A percentile compares a stretch with the other conserved stretches of the same genome.
Conservation (phyloP, 1,284 basidiomycete genomes). For the Tranzscheliella williamsii region DNA sequence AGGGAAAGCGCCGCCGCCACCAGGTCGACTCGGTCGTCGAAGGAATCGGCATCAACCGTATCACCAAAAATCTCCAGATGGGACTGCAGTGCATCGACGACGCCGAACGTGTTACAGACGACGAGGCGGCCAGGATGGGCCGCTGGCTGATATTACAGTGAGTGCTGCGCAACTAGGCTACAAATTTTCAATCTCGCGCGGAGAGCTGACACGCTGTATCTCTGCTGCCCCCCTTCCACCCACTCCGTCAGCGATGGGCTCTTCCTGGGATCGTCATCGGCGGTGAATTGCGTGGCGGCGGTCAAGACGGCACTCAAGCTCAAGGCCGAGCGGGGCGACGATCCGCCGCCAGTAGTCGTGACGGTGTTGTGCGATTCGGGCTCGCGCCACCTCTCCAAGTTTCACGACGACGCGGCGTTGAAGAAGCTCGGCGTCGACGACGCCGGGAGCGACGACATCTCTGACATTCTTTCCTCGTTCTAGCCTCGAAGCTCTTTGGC, state of each 20-base stretch:
- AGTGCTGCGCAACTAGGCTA: no score
- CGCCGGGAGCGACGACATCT: constrained; percentile 47
- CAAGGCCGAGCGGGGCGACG: constrained; percentile 30
- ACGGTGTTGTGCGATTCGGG: constrained; percentile 59
- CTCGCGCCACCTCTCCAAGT: constrained; percentile 56
- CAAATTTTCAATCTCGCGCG: no score
- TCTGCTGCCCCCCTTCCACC: constrained; percentile 47
- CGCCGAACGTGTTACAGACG: constrained; percentile 53
- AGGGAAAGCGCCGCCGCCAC: constrained; percentile 90
- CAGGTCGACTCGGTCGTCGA: constrained; percentile 66
- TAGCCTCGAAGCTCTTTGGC: no score
- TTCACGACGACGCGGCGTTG: constrained; percentile 51
- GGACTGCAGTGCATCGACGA: constrained; percentile 52
- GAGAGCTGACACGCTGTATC: not conserved
- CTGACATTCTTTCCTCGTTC: constrained; percentile 46
- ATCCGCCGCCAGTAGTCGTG: constrained; percentile 48
- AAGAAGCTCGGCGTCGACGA: constrained; percentile 27
- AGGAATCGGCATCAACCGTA: constrained; percentile 69
- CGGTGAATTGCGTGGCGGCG: constrained; percentile 90
- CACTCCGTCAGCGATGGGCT: constrained; percentile 73
- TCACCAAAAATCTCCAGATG: constrained; percentile 54
- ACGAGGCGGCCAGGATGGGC: constrained; percentile 57
- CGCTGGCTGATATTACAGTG: constrained; percentile 47
- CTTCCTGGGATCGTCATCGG: constrained; percentile 93
- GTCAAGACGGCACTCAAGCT: constrained; percentile 63